phyloP scores from a whole-genome alignment of 1,139 yeast species.

The Kurtzmaniella quercitrusa region DNA sequence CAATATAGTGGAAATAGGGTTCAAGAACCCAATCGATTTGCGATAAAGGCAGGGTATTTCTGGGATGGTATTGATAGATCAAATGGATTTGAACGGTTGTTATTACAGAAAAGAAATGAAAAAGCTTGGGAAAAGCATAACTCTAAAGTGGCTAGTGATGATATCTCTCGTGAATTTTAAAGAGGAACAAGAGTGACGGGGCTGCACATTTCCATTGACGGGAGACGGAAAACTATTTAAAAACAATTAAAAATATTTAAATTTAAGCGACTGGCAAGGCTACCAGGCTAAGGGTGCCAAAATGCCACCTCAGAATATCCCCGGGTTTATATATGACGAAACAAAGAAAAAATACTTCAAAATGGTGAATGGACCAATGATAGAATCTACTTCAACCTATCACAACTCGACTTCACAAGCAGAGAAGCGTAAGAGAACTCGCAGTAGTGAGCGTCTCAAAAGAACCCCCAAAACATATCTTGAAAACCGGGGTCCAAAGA shows the following conservation, averaged over 20 bases:
- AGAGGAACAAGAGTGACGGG: too few relatives aligned
- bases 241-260: neutral
- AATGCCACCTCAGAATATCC: conserved; percentile 18
- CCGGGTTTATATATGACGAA: conserved; percentile 47
- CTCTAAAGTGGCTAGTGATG: neutral
- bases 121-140: conserved; percentile 23
- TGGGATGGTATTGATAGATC: conserved; percentile 96
- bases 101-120: conserved; percentile 56
- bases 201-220: too few relatives aligned
- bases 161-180: neutral
- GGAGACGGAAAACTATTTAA: neutral
- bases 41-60: conserved; percentile 70
- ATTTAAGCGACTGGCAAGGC: neutral
- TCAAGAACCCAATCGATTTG: conserved; percentile 67
- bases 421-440: conserved; percentile 19
- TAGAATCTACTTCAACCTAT: conserved; percentile 12
- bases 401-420: conserved; percentile 33
- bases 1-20: conserved; percentile 40
- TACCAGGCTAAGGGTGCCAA: neutral
- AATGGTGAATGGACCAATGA: conserved; percentile 29
- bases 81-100: conserved; percentile 77
- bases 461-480: neutral
- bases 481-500: neutral
- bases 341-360: conserved; percentile 42
- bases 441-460: neutral